Conservation (phyloP, 176 grass and related monocot species). For the Eragrostis nindensis region DNA sequence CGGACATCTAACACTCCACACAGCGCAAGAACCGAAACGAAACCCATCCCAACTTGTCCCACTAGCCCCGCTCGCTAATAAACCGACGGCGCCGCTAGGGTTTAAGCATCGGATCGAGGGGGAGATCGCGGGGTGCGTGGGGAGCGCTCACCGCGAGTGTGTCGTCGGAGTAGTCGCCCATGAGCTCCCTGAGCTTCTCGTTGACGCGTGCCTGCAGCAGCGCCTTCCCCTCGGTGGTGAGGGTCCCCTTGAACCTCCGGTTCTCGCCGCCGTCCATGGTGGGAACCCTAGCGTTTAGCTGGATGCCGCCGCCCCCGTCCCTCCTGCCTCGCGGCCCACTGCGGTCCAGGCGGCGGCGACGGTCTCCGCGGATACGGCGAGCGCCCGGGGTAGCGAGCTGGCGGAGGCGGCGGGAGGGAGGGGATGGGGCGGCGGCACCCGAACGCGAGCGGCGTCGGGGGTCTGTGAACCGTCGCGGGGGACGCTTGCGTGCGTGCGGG, state of each 20-base stretch:
- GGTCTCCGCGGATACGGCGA: background rate
- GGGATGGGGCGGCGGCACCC: background rate
- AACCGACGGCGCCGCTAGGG: slow-evolving; percentile 12
- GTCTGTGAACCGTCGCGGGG: slow-evolving; percentile 12
- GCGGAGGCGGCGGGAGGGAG: background rate
- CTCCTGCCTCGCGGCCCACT: background rate
- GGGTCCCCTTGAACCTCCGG: slow-evolving; percentile 63
- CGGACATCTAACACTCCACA: background rate
- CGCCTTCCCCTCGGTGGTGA: slow-evolving; percentile 64
- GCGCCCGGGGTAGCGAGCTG: background rate
- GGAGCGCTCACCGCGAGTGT: slow-evolving; percentile 68
- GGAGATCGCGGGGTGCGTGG: background rate
- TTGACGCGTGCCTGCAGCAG: slow-evolving; percentile 58
- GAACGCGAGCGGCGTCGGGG: slow-evolving; percentile 41
- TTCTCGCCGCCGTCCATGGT: slow-evolving; percentile 54
- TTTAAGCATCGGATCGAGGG: slow-evolving; percentile 48
- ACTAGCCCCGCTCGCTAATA: background rate
- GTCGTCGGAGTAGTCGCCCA: slow-evolving; percentile 89
- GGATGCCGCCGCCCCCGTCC: slow-evolving; percentile 32
- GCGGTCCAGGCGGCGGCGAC: background rate
- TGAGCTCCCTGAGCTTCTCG: slow-evolving; percentile 85
- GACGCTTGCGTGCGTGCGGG: slow-evolving; percentile 23
- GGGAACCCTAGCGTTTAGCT: slow-evolving; percentile 47
- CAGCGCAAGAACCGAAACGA: background rate
- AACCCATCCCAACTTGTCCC: background rate